Base-by-base conservation (phyloP, 2,329 filamentous ascomycete species). In the Xylariaceae sp. region DNA sequence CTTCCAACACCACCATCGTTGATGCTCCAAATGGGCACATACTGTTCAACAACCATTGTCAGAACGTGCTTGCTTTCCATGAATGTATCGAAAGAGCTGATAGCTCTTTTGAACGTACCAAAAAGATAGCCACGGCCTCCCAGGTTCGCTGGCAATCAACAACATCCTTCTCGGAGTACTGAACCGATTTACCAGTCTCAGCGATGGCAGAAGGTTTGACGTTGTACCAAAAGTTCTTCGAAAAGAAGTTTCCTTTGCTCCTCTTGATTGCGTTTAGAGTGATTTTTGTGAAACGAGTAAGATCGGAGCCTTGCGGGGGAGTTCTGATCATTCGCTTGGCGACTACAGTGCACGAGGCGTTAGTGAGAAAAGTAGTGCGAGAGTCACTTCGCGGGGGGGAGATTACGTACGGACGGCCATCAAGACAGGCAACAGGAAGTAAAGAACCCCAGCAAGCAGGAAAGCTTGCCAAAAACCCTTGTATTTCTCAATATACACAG, bases 151-250 rank as follows among this genome's bases (percentile, higher is more conserved):
- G 72, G 12, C 85, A 77, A 58, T 87, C 83, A 58, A 82, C 80
- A 44, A 89, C 83, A 73, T 83, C 85, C 33, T 77, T 77, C 57
- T 86, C 82, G 39, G 82, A 80, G 56, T 84, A 86, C 14, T 72
- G 74, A 72, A 85, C 84, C 66, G 71, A 75, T 0, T 54, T 52
- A 71, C 60, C 73, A 67, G 58, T 66, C 61, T 56, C 71, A 1
- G 69, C 69, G 5, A 82, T 71, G 11, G 69, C 67, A 42, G 75
- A 78, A 6, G 83, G 83, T 69, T 77, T 78, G 30, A 78, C 78
- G 15, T 71, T 69, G 19, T 84, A 70, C 82, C 82, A 86, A 62
- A 85, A 78, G 14, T 72, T 69, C 27, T 72, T 70, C 42, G 70
- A 69, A 53, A 79, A 75, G 56, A 85, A 68, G 58, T 82, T 80